Base-by-base conservation (phyloP, 352 stramenopile species). In the Peronospora farinosa region DNA sequence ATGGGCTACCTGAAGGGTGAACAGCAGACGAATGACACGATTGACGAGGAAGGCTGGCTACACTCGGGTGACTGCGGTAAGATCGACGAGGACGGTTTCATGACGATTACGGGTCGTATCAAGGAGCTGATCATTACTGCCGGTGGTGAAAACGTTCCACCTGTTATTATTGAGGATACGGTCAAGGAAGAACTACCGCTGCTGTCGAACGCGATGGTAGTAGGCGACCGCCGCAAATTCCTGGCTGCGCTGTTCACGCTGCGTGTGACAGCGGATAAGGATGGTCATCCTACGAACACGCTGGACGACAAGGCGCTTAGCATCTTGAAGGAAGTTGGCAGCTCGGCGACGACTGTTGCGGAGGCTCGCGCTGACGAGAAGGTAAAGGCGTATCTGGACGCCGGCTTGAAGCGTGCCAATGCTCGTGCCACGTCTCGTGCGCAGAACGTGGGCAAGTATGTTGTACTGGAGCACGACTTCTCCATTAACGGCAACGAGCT, bases 81-180 rank as follows among this genome's bases (percentile, higher is more conserved):
- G 47, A 78, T 96, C 15, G 92, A 96, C 49, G 71, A 86, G 21
- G 68, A 91, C 32, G 86, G 92, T n/a, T 97, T 98, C 63, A 84
- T 97, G 73, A 75, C 63, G 37, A 97, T 98, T 51, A 98, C 94
- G 12, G 94, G 94, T 15, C 88, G 94, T 49, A 97, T 98, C 71
- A 98, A 98, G 67, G 94, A 98, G 65, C 59, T 98, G 15, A 94
- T 98, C 47, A 88, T 96, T 54, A 97, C 92, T 33, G 92, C 94
- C n/a, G 94, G 94, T 59, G 94, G 94, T 27, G 94, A 98, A 62
- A 98, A 98, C 69, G 82, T 98, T 11, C 74, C 94, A 15, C 94
- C 94, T 39, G 86, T 96, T 5, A 69, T 94, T 32, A 88, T 97
- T 54, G 91, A 97, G 50, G 81, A 97, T 57, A 77, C 73, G 16